Conservation (phyloP, 2,329 filamentous ascomycete genomes). For the Hysterium pulicare region DNA sequence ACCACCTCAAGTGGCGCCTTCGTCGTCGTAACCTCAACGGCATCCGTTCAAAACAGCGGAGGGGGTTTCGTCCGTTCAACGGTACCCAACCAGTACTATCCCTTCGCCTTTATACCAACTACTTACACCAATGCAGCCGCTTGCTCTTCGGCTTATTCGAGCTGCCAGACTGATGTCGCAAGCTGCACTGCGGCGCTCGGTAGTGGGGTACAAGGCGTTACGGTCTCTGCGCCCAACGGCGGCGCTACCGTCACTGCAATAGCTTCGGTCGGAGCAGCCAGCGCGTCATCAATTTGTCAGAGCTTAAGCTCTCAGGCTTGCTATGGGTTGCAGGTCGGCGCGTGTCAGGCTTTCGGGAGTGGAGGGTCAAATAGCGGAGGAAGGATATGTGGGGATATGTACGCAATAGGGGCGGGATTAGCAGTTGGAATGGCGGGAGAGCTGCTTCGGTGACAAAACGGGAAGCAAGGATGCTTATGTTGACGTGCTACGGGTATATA, state of each 20-base stretch:
- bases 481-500: slow-evolving; percentile 2
- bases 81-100: slow-evolving; percentile 50
- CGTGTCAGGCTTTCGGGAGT: slow-evolving; percentile 41
- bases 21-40: slow-evolving; percentile 13
- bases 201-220: slow-evolving; percentile 50
- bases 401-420: slow-evolving; percentile 42
- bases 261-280: slow-evolving; percentile 24
- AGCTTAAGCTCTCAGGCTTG: slow-evolving; percentile 46
- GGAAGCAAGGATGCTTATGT: slow-evolving; percentile 1
- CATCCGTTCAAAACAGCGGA: slow-evolving; percentile 11
- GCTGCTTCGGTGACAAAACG: slow-evolving; percentile 1
- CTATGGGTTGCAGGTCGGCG: slow-evolving; percentile 46
- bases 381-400: slow-evolving; percentile 37
- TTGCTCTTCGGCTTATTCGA: slow-evolving; percentile 54
- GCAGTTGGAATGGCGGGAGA: slow-evolving; percentile 10
- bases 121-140: slow-evolving; percentile 50
- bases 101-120: slow-evolving; percentile 53
- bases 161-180: slow-evolving; percentile 47
- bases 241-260: slow-evolving; percentile 50
- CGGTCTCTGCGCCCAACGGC: slow-evolving; percentile 47
- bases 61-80: slow-evolving; percentile 27
- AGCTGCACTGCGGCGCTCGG: slow-evolving; percentile 43
- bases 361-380: slow-evolving; percentile 19
- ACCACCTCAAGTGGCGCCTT: slow-evolving; percentile 10
- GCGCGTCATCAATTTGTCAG: slow-evolving; percentile 29